Conservation (phyloP, 2,329 filamentous ascomycete species). For the Curvularia verruculosa region DNA sequence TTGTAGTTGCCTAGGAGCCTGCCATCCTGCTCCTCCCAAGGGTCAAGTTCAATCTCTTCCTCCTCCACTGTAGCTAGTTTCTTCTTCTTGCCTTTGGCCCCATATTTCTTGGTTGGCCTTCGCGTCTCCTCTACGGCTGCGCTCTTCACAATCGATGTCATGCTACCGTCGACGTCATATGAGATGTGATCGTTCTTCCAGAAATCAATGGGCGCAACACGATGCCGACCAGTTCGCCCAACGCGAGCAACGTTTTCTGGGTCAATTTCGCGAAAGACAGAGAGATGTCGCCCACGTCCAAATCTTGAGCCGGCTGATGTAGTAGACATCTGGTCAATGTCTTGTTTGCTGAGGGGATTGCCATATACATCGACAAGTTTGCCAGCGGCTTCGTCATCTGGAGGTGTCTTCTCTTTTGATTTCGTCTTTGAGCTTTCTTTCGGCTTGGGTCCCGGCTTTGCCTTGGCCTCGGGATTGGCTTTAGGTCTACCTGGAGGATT, state of each 20-base stretch:
- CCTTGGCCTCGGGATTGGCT: constrained; percentile 26
- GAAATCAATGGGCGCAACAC: constrained; percentile 77
- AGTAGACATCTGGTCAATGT: constrained; percentile 43
- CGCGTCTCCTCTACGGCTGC: constrained; percentile 61
- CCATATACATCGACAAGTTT: constrained; percentile 42
- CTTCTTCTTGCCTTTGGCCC: constrained; percentile 37
- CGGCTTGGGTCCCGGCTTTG: constrained; percentile 18
- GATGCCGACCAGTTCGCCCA: constrained; percentile 74
- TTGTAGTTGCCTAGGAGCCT: constrained; percentile 68
- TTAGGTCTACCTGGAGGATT: constrained; percentile 34
- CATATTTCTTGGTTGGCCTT: constrained; percentile 43
- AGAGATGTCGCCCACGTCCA: constrained; percentile 44
- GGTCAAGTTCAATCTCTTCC: constrained; percentile 64
- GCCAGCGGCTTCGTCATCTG: constrained; percentile 24
- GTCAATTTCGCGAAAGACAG: constrained; percentile 43
- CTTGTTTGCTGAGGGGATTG: constrained; percentile 41
- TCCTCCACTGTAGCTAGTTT: constrained; percentile 53
- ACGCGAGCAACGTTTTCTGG: constrained; percentile 36
- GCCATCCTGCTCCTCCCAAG: constrained; percentile 73
- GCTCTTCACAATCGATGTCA: constrained; percentile 78
- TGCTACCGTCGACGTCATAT: constrained; percentile 69
- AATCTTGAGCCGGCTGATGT: constrained; percentile 40
- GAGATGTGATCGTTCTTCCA: constrained; percentile 86
- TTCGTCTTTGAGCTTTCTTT: constrained; percentile 14
- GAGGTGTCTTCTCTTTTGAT: constrained; percentile 10